These are phyloP conservation scores for Camelina neglecta DNA, from an alignment of 345 rosid genomes.

Conservation along the genomic window DNA sequence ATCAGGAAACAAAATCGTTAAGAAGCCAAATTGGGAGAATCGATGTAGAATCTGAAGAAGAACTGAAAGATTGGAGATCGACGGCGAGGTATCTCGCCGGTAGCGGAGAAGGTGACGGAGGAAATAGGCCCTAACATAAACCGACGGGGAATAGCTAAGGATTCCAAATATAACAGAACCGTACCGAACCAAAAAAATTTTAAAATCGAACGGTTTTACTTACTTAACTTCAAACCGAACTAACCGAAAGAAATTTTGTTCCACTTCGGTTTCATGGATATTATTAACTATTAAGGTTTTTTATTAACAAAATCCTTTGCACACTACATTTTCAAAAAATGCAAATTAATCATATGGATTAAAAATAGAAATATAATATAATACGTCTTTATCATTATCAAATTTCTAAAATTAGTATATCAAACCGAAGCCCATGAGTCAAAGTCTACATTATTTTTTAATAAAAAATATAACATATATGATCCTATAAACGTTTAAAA, in stretches of 20 bases:
- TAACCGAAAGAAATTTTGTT: background rate
- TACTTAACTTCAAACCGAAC: background rate
- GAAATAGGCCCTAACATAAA: background rate
- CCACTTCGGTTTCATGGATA: background rate
- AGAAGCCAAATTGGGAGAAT: background rate
- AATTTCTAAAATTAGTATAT: no score
- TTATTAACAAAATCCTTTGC: no score
- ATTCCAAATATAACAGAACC: background rate
- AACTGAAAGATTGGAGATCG: no score
- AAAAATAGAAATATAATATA: no score
- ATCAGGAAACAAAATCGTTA: background rate
- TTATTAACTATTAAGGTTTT: no score
- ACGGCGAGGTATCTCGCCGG: conserved; percentile 2
- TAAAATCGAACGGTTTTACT: background rate
- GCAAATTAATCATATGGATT: no score
- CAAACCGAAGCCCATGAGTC: no score
- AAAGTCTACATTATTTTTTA: no score
- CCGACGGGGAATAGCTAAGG: background rate
- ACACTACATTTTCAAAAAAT: no score
- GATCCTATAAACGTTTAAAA: no score
- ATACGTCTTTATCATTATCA: no score
- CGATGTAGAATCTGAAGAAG: background rate
- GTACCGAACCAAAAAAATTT: conserved; percentile 5
- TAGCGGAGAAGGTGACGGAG: background rate
- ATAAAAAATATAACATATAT: no score